Evolutionary conservation across 1,284 basidiomycete genomes (phyloP).

Genomic region (Microstroma glucosiphilum): DNA sequence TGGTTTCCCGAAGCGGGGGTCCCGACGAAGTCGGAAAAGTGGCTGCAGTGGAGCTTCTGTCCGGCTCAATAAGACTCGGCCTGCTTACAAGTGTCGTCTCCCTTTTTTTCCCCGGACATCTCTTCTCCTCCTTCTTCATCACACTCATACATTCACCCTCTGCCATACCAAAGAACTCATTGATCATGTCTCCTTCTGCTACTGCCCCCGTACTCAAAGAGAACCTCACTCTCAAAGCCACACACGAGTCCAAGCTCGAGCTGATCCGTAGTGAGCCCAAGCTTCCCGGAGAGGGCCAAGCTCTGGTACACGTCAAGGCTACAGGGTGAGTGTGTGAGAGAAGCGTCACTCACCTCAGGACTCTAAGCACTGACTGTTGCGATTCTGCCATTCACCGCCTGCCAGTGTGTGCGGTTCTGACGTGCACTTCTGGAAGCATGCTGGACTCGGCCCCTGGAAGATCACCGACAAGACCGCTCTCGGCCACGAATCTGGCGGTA

Average conservation of each 20-base stretch:
- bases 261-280: conserved; percentile 28
- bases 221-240: conserved; percentile 36
- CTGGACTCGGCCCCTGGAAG: conserved; percentile 38
- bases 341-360: neutral
- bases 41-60: too few relatives aligned
- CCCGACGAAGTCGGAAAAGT: too few relatives aligned
- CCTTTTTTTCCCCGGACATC: neutral
- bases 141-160: neutral
- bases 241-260: conserved; percentile 36
- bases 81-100: neutral
- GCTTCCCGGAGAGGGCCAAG: conserved; percentile 39
- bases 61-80: too few relatives aligned
- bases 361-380: neutral
- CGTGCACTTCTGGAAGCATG: conserved; percentile 58
- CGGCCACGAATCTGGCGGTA: conserved; percentile 46
- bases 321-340: conserved; percentile 33
- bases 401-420: conserved; percentile 48
- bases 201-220: conserved; percentile 20
- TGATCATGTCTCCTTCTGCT: conserved; percentile 4
- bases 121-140: neutral
- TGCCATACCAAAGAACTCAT: neutral
- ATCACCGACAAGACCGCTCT: conserved; percentile 39
- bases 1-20: too few relatives aligned
- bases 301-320: conserved; percentile 42
- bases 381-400: neutral